These are phyloP conservation scores for Lobulomyces angularis DNA, from an alignment of 192 early-diverging fungal species.

Conservation along the genomic window DNA sequence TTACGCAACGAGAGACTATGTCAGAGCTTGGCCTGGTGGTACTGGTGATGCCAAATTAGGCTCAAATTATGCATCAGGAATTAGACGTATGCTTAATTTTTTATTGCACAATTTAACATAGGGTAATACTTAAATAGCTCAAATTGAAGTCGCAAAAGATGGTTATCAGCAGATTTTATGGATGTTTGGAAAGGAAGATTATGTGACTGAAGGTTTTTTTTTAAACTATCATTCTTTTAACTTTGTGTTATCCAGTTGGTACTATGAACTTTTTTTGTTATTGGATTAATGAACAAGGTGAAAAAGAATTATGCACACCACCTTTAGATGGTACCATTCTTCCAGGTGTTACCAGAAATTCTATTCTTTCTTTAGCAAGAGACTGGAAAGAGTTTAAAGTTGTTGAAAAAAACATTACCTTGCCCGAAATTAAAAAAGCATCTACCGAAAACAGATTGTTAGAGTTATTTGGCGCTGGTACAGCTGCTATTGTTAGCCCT, in stretches of 20 bases:
- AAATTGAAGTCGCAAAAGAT: slow-evolving; percentile 71
- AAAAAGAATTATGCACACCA: slow-evolving; percentile 79
- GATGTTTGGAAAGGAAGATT: slow-evolving; percentile 76
- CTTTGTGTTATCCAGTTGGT: slow-evolving; percentile 43
- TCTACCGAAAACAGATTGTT: slow-evolving; percentile 63
- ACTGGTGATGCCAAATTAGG: slow-evolving; percentile 89
- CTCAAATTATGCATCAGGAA: slow-evolving; percentile 75
- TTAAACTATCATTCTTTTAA: not conserved
- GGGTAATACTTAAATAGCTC: no score
- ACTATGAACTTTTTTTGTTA: slow-evolving; percentile 93
- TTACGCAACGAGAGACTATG: slow-evolving; percentile 69
- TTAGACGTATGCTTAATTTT: no score
- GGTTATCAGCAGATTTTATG: slow-evolving; percentile 93
- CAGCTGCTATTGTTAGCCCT: slow-evolving; percentile 87
- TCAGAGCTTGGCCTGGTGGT: slow-evolving; percentile 91
- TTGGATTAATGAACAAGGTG: slow-evolving; percentile 73
- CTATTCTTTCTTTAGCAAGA: slow-evolving; percentile 65
- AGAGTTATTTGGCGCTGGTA: slow-evolving; percentile 93
- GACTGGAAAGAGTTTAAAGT: slow-evolving; percentile 83
- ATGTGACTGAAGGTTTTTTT: slow-evolving; percentile 62
- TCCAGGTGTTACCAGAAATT: slow-evolving; percentile 90
- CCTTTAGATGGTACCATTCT: slow-evolving; percentile 88
- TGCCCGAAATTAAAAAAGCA: slow-evolving; percentile 65
- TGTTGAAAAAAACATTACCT: slow-evolving; percentile 65
- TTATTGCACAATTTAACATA: no score